Percentiles rank a stretch among this genome's conserved stretches.
Evolutionary conservation across 2,329 filamentous ascomycete species (phyloP).

Genomic region (Plectosphaerella sp.): DNA sequence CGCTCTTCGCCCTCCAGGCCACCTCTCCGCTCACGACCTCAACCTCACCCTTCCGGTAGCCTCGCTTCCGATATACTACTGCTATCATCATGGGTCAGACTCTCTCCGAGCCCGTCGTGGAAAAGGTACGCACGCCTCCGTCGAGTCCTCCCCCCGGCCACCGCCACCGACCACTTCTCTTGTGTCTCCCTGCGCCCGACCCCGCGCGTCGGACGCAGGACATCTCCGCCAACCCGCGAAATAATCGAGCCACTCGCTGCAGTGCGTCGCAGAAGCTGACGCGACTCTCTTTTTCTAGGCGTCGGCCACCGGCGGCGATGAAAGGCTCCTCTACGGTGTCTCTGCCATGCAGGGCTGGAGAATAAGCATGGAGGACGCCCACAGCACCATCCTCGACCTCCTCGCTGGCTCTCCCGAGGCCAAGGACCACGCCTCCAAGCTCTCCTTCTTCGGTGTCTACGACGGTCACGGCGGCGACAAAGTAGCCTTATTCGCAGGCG

Average conservation of each 20-base stretch:
- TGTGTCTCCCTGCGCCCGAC: neutral
- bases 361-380: conserved; percentile 99
- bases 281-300: conserved; percentile 46
- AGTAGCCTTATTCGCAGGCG: conserved; percentile 87
- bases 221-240: neutral
- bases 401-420: conserved; percentile 53
- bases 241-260: neutral
- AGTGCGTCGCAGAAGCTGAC: conserved; percentile 1
- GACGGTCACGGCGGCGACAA: conserved; percentile 97
- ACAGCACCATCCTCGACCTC: conserved; percentile 85
- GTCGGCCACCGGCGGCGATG: conserved; percentile 88
- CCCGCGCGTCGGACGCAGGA: neutral
- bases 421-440: conserved; percentile 64
- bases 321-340: conserved; percentile 85
- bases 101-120: conserved; percentile 96
- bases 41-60: conserved; percentile 16
- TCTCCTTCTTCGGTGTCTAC: conserved; percentile 97
- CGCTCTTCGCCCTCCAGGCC: neutral
- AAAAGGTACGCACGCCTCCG: conserved; percentile 90
- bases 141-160: conserved; percentile 76
- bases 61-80: conserved; percentile 20
- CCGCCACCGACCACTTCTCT: neutral
- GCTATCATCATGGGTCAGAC: conserved; percentile 83
- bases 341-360: conserved; percentile 99
- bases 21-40: conserved; percentile 13